Conservation (phyloP, 345 rosid species). For the Citrus australasica region DNA sequence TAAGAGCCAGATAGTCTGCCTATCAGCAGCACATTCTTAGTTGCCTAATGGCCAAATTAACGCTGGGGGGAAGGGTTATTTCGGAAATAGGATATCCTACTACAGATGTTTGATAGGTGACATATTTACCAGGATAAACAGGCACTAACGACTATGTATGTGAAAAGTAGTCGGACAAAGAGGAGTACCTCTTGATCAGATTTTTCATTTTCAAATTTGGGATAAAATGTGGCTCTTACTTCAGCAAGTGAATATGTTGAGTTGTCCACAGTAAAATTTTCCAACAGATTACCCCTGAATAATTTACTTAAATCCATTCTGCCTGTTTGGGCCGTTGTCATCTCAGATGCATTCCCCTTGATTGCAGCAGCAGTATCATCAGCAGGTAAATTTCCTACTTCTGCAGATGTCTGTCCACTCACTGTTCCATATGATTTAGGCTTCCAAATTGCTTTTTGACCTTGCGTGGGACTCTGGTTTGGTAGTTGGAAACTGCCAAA, state of each 20-base stretch:
- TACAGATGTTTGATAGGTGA: background rate
- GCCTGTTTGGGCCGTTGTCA: slow-evolving; percentile 19
- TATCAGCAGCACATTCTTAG: background rate
- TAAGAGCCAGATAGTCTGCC: background rate
- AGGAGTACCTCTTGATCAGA: slow-evolving; percentile 87
- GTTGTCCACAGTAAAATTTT: slow-evolving; percentile 63
- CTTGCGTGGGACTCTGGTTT: slow-evolving; percentile 14
- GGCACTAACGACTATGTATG: background rate
- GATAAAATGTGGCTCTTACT: slow-evolving; percentile 95
- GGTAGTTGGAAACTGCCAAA: slow-evolving; percentile 16
- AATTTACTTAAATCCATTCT: slow-evolving; percentile 41
- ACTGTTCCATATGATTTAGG: slow-evolving; percentile 59
- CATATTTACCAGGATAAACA: background rate
- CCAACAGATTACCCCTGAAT: slow-evolving; percentile 42
- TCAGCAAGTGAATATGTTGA: slow-evolving; percentile 62
- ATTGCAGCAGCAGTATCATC: slow-evolving; percentile 15
- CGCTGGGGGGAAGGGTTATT: too few relatives aligned
- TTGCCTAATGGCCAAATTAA: background rate
- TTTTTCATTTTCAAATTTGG: slow-evolving; percentile 97
- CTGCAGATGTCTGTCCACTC: slow-evolving; percentile 31
- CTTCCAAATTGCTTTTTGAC: slow-evolving; percentile 38
- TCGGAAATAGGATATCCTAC: background rate
- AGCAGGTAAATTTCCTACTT: slow-evolving; percentile 24
- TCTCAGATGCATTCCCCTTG: slow-evolving; percentile 24
- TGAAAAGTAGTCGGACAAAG: background rate